Evolutionary conservation across 768 basidiomycete genomes (phyloP).

Genomic region (Pleurotus tuber-regium): DNA sequence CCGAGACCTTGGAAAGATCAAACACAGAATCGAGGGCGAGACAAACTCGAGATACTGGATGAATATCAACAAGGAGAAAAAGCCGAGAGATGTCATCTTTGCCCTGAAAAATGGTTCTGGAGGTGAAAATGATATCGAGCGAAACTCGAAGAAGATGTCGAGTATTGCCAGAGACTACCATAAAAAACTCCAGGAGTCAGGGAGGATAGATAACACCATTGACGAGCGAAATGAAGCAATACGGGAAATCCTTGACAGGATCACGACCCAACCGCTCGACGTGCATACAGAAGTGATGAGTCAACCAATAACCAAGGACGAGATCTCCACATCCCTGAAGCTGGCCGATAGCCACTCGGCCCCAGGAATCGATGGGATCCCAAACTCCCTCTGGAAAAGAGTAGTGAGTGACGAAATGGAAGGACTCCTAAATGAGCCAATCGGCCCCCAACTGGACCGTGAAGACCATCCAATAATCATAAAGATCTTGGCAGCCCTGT

Average conservation of each 20-base stretch:
- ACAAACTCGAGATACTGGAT: neutral
- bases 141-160: neutral
- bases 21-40: slow-evolving; percentile 5
- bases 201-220: neutral
- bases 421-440: slow-evolving; percentile 12
- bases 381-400: slow-evolving; percentile 27
- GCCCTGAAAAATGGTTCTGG: neutral
- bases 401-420: neutral
- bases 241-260: neutral
- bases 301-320: slow-evolving; percentile 5
- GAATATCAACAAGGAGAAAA: neutral
- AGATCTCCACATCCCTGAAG: slow-evolving; percentile 17
- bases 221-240: neutral
- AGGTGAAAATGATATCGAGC: neutral
- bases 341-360: slow-evolving; percentile 18
- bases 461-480: slow-evolving; percentile 24
- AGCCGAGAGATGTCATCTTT: slow-evolving; percentile 6
- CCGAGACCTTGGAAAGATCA: slow-evolving; percentile 3
- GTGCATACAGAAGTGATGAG: neutral
- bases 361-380: slow-evolving; percentile 21
- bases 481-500: slow-evolving; percentile 9
- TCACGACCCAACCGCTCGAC: neutral
- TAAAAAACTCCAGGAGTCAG: slow-evolving; percentile 13
- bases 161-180: slow-evolving; percentile 1
- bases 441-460: neutral